A percentile compares a stretch with the other conserved stretches of the same genome.
Conservation (phyloP, 1,284 basidiomycete species). For the Exobasidium rhododendri region DNA sequence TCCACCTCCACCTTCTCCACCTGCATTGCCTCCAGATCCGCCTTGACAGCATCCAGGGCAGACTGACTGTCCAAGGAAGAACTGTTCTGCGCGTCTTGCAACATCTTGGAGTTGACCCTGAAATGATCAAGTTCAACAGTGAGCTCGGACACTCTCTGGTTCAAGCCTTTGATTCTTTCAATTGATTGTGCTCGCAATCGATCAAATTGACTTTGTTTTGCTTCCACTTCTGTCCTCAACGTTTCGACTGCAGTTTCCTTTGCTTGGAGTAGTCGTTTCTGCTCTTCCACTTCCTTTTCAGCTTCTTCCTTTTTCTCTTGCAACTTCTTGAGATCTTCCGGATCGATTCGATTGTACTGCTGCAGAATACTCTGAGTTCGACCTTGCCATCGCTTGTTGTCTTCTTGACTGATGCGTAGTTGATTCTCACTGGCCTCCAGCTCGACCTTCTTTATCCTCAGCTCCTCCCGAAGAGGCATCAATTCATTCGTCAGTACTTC, state of each 20-base stretch:
- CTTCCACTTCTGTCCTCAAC: constrained; percentile 28
- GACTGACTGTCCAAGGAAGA: constrained; percentile 27
- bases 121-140: constrained; percentile 33
- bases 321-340: constrained; percentile 59
- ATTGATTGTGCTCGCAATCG: constrained; percentile 45
- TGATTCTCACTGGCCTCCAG: constrained; percentile 69
- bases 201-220: constrained; percentile 39
- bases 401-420: constrained; percentile 70
- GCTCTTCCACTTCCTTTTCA: constrained; percentile 15
- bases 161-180: constrained; percentile 25
- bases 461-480: constrained; percentile 72
- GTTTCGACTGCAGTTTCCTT: constrained; percentile 28
- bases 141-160: constrained; percentile 14
- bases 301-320: constrained; percentile 42
- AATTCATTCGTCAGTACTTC: constrained; percentile 62
- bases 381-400: constrained; percentile 78
- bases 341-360: constrained; percentile 86
- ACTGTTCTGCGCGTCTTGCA: constrained; percentile 35
- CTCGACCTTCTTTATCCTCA: constrained; percentile 69
- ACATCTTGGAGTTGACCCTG: constrained; percentile 49
- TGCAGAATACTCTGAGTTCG: constrained; percentile 74
- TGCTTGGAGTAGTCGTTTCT: constrained; percentile 17
- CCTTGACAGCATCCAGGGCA: constrained; percentile 54
- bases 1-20: constrained; percentile 58
- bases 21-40: constrained; percentile 57